phyloP scores from a whole-genome alignment of 2,329 filamentous ascomycete species.

The Fusarium compactum region DNA sequence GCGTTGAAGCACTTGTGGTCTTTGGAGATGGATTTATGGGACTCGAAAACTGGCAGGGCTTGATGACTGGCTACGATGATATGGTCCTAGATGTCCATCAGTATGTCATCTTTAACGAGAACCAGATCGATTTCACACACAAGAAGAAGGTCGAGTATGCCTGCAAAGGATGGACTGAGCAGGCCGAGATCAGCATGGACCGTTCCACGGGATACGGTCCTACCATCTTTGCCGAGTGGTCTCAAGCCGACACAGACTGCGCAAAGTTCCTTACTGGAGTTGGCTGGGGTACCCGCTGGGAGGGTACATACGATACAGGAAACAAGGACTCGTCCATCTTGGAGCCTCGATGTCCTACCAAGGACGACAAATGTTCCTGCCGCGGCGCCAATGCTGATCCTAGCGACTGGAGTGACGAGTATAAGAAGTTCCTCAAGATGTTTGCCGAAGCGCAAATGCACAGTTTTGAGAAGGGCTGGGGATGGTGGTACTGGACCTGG shows the following conservation, averaged over 20 bases:
- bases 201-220: constrained; percentile 86
- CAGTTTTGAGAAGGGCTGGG: constrained; percentile 91
- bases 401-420: constrained; percentile 73
- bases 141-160: constrained; percentile 87
- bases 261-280: constrained; percentile 89
- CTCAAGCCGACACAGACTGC: constrained; percentile 97
- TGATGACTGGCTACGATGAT: constrained; percentile 76
- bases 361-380: constrained; percentile 77
- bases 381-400: constrained; percentile 79
- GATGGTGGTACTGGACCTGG: constrained; percentile 99
- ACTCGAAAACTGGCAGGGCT: constrained; percentile 88
- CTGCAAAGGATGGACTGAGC: constrained; percentile 86
- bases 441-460: constrained; percentile 98
- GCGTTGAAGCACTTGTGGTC: constrained; percentile 77
- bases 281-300: constrained; percentile 88
- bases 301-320: constrained; percentile 82
- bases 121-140: constrained; percentile 86
- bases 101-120: constrained; percentile 96
- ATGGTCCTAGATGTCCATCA: constrained; percentile 97
- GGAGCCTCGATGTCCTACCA: constrained; percentile 79
- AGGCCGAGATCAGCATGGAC: constrained; percentile 79
- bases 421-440: constrained; percentile 87
- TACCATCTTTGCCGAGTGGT: constrained; percentile 96
- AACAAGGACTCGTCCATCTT: constrained; percentile 71
- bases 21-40: constrained; percentile 98